Conservation (phyloP, 345 rosid species). For the Adansonia digitata region DNA sequence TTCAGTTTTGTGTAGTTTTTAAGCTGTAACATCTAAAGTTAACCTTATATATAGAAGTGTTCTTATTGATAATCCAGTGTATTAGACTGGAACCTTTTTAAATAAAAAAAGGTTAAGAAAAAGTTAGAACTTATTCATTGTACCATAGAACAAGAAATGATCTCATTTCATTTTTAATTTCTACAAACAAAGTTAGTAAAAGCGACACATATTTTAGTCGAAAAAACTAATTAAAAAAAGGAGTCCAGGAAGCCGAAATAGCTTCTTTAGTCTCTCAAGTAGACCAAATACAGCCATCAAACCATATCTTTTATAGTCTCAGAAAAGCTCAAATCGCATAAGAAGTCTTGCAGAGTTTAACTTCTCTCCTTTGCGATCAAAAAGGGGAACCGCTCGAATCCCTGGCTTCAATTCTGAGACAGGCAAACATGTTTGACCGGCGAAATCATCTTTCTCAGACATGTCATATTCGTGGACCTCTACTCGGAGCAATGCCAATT, state of each 20-base stretch:
- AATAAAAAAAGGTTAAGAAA: no score
- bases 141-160: no score
- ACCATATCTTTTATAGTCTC: not conserved
- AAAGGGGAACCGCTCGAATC: conserved; percentile 66
- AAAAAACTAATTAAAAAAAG: no score
- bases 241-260: not conserved
- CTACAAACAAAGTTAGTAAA: no score
- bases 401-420: conserved; percentile 60
- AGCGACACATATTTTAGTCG: no score
- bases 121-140: no score
- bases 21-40: no score
- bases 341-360: conserved; percentile 64
- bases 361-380: conserved; percentile 45
- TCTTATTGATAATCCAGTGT: no score
- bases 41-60: no score
- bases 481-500: conserved; percentile 70
- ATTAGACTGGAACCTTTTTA: no score
- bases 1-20: no score
- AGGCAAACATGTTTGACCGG: conserved; percentile 84
- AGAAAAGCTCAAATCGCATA: conserved; percentile 53
- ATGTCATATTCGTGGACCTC: conserved; percentile 70
- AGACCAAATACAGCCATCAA: not conserved
- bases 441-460: conserved; percentile 79
- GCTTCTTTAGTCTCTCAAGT: not conserved
- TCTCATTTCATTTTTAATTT: no score